phyloP scores from a whole-genome alignment of 345 rosid genomes.

The Salix exigua region DNA sequence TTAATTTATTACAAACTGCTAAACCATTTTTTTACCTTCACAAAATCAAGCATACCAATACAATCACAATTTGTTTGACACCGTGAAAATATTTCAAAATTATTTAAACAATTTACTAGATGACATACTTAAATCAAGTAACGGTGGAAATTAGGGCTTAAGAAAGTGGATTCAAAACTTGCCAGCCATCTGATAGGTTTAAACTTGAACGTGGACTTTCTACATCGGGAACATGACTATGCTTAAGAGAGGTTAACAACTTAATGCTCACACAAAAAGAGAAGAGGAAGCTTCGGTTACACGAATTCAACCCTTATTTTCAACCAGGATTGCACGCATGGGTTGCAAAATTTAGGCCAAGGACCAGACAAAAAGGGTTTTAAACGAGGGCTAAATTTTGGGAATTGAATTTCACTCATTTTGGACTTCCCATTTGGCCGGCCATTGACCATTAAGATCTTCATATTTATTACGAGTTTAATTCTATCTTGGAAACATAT shows the following conservation, averaged over 20 bases:
- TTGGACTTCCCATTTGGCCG: conserved; percentile 22
- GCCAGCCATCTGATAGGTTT: neutral
- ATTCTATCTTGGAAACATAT: conserved; percentile 23
- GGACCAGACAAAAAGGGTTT: conserved; percentile 5
- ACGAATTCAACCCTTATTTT: conserved; percentile 40
- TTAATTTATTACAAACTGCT: too few relatives aligned
- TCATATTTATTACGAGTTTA: conserved; percentile 21
- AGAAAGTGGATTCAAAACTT: neutral
- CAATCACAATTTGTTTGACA: too few relatives aligned
- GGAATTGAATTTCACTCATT: conserved; percentile 24
- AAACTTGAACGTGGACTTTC: conserved; percentile 21
- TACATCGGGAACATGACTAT: conserved; percentile 16
- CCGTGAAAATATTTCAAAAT: too few relatives aligned
- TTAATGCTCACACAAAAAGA: neutral
- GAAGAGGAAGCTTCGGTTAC: conserved; percentile 24
- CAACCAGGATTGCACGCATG: conserved; percentile 2
- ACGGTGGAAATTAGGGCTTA: neutral
- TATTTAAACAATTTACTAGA: too few relatives aligned
- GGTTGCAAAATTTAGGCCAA: neutral
- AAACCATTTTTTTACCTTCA: too few relatives aligned
- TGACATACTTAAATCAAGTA: neutral
- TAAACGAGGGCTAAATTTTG: conserved; percentile 9
- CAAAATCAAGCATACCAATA: too few relatives aligned
- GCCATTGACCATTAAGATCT: conserved; percentile 18
- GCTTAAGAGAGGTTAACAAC: neutral